Percentiles rank a stretch among this genome's conserved stretches.
Conservation (phyloP, 1,139 yeast species). For the Magnusiomyces suaveolens region DNA sequence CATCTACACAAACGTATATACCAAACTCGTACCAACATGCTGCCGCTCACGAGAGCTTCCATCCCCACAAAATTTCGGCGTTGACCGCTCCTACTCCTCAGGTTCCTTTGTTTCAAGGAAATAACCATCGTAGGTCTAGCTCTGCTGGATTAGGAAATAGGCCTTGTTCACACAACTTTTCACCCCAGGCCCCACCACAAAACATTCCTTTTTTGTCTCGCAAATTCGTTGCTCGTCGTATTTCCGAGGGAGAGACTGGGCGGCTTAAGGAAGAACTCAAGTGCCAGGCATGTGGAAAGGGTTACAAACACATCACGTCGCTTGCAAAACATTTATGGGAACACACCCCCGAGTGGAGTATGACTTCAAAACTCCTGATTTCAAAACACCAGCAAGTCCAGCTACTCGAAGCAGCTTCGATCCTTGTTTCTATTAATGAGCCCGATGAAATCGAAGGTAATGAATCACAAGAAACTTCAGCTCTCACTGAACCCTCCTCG, state of each 20-base stretch:
- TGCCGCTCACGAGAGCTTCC: background rate
- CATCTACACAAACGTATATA: background rate
- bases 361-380: conserved; percentile 65
- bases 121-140: background rate
- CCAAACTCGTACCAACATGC: background rate
- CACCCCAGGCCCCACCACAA: background rate
- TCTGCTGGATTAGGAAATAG: background rate
- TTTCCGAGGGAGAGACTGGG: conserved; percentile 80
- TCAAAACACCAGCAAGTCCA: conserved; percentile 92
- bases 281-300: conserved; percentile 86
- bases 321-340: conserved; percentile 71
- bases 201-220: conserved; percentile 38
- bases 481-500: background rate
- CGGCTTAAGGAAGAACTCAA: conserved; percentile 71
- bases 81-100: background rate
- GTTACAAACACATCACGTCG: conserved; percentile 76
- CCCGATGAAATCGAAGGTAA: conserved; percentile 26
- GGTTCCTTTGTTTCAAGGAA: background rate
- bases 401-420: conserved; percentile 77
- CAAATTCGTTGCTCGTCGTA: conserved; percentile 71
- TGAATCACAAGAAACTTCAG: background rate
- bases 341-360: conserved; percentile 90
- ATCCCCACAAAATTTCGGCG: background rate
- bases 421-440: conserved; percentile 73
- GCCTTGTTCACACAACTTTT: background rate